Evolutionary conservation across 148 eudicot genomes (phyloP), one percentile per base, ranked within the genome.

Genomic region (Simmondsia chinensis): DNA sequence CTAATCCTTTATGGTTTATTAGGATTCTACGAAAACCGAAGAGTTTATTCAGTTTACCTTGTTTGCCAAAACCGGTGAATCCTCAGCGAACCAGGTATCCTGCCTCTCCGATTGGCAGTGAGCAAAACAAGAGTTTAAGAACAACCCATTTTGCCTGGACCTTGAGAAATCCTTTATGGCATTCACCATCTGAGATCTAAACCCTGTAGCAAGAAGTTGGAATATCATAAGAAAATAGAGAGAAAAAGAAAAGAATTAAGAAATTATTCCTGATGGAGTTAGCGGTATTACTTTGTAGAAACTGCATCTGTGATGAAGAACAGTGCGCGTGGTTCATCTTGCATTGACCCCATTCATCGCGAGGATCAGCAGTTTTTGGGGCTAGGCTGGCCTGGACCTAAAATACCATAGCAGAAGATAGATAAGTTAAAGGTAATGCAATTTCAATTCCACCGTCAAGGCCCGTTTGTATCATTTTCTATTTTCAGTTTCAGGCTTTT

Each of bases 71-170:
- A 76, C 62, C 6, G 99, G 99, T 14, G 99, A 86, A 48, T 75
- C 67, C 55, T 86, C 86, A 2, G 94, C 75, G 54, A 91, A 91
- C 99, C 99, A 91, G 25, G 99, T 91, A 46, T 91, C 99, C 63
- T 91, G 99, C 66, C 82, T 82, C 72, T 91, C 99, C 10, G 99
- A 70, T 33, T 91, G 99, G 80, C 99, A 91, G 66, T 91, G 99
- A 54, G 99, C 89, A 35, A 91, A 91, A 57, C 97, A 91, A 7
- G 97, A 85, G 50, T 91, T 91, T 39, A 91, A 46, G 57, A 85
- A 91, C 33, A 86, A 36, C 9, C 96, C 99, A 31, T 79, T 91
- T 49, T 74, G 67, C 35, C 42, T 57, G 1, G 89, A 63, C n/a
- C 11, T 51, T 5, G 81, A 57, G 51, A 91, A 86, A 24, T 52